Conservation (phyloP, 2,329 filamentous ascomycete species). For the Trichoderma lentiforme region DNA sequence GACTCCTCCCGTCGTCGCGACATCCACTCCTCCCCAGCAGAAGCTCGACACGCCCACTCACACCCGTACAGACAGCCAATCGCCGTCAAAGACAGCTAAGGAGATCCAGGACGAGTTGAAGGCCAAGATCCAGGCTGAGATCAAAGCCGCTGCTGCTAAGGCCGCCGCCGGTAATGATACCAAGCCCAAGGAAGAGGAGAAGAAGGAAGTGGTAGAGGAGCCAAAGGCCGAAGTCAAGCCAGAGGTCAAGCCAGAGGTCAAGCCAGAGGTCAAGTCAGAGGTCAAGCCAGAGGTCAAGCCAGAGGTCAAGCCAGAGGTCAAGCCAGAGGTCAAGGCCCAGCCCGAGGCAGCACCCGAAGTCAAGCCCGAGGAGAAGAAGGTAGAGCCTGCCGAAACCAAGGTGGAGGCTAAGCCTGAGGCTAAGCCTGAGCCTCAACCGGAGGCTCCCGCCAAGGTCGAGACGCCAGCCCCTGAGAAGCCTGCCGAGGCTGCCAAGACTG, state of each 20-base stretch:
- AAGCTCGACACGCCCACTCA: slow-evolving; percentile 69
- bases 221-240: slow-evolving; percentile 31
- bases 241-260: slow-evolving; percentile 15
- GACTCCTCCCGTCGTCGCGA: slow-evolving; percentile 68
- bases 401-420: slow-evolving; percentile 8
- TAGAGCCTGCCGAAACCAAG: neutral
- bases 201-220: slow-evolving; percentile 24
- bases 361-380: neutral
- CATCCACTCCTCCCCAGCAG: slow-evolving; percentile 76
- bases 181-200: slow-evolving; percentile 28
- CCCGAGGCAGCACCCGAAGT: neutral
- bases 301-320: slow-evolving; percentile 21
- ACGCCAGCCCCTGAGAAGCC: neutral
- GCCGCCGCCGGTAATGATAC: slow-evolving; percentile 46
- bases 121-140: slow-evolving; percentile 56
- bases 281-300: neutral
- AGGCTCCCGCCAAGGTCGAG: slow-evolving; percentile 1
- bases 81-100: slow-evolving; percentile 67
- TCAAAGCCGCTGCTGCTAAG: slow-evolving; percentile 33
- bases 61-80: slow-evolving; percentile 66
- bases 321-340: neutral
- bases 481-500: slow-evolving; percentile 30
- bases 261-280: slow-evolving; percentile 23
- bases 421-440: slow-evolving; percentile 7
- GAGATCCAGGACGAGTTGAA: slow-evolving; percentile 82